These are phyloP conservation scores for Lachnellula occidentalis DNA, from an alignment of 2,329 filamentous ascomycete species.

Conservation along the genomic window DNA sequence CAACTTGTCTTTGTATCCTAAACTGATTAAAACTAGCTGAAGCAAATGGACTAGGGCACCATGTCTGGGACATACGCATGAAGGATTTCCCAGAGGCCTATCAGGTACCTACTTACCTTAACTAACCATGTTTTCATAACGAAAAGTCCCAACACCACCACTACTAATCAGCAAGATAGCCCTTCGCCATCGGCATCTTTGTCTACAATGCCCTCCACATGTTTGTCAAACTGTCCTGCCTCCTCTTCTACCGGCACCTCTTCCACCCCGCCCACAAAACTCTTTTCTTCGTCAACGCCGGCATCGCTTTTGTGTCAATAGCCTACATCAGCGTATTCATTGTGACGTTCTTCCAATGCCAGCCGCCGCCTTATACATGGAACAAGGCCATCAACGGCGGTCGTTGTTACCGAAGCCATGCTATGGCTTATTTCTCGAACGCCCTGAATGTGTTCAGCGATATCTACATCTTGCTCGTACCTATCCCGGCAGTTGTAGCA, in stretches of 20 bases:
- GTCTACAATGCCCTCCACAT: neutral
- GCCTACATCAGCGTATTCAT: neutral
- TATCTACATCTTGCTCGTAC: neutral
- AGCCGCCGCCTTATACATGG: neutral
- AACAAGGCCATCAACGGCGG: neutral
- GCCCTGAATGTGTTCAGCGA: neutral
- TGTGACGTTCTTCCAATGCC: neutral
- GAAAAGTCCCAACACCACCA: neutral
- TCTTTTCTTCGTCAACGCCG: neutral
- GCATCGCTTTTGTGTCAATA: neutral
- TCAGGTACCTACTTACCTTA: neutral
- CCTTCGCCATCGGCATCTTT: neutral
- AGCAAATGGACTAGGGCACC: neutral
- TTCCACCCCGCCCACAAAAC: conserved; percentile 2
- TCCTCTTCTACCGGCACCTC: conserved; percentile 3
- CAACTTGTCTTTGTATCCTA: no score
- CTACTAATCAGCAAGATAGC: neutral
- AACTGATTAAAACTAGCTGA: neutral
- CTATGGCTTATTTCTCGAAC: neutral
- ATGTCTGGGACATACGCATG: neutral
- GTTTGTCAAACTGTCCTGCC: conserved; percentile 1
- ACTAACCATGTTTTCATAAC: neutral
- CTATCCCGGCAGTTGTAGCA: neutral
- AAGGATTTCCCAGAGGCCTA: neutral
- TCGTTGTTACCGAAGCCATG: neutral